phyloP scores from a whole-genome alignment of 1,284 basidiomycete species.

The Boletellus dicymbophilus region DNA sequence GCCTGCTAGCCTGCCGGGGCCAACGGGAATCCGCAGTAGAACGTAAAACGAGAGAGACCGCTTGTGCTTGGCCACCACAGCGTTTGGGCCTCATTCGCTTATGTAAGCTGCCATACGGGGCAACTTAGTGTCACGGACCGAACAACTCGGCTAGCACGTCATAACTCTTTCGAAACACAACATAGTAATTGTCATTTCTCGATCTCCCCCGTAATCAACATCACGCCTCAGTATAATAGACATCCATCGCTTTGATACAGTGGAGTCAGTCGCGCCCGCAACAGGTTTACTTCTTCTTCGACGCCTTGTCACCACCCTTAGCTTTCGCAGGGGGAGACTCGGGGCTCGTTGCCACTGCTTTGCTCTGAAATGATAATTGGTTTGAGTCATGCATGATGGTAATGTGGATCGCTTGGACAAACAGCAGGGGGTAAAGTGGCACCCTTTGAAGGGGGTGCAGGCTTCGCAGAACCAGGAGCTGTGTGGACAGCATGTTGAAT shows the following conservation, averaged over 20 bases:
- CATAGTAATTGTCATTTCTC: too few relatives aligned
- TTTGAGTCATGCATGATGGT: neutral
- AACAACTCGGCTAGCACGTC: too few relatives aligned
- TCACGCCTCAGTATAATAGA: neutral
- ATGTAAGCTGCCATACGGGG: conserved; percentile 7
- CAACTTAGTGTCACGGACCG: too few relatives aligned
- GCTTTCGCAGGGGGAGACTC: conserved; percentile 30
- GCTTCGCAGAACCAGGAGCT: conserved; percentile 17
- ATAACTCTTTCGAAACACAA: too few relatives aligned
- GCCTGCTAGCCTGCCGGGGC: conserved; percentile 4
- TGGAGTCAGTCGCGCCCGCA: too few relatives aligned
- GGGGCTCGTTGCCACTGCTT: conserved; percentile 14
- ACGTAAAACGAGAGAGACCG: conserved; percentile 1
- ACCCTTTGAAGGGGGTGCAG: conserved; percentile 25
- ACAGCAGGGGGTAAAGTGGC: conserved; percentile 22
- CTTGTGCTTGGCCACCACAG: too few relatives aligned
- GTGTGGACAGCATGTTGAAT: neutral
- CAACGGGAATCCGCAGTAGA: conserved; percentile 1
- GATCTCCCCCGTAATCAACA: too few relatives aligned
- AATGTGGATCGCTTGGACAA: neutral
- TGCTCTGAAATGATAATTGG: conserved; percentile 21
- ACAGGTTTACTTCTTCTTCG: conserved; percentile 33
- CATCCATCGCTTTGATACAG: conserved; percentile 5
- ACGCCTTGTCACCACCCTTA: conserved; percentile 24
- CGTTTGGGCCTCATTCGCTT: conserved; percentile 1